Evolutionary conservation across 148 eudicot species (phyloP), one percentile per base, ranked within the genome.

Genomic region (Vaccinium macrocarpon): DNA sequence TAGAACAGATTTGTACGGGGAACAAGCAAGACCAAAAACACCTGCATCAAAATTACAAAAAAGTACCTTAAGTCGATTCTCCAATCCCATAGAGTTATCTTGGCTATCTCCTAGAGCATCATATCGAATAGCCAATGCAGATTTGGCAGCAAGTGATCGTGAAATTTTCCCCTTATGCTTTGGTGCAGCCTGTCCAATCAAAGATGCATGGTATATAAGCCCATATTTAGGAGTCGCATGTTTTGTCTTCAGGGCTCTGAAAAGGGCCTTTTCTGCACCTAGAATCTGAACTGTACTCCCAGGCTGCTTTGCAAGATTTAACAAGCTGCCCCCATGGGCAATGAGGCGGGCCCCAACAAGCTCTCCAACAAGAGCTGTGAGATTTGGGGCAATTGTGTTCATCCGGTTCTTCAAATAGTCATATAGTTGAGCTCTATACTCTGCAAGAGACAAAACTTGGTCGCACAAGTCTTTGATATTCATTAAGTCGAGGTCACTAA

Each of bases 271-370:
- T 79, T 96, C 99, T 14, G 99, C 99, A 55, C 99, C 99, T 59
- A 96, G 99, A 87, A 96, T 96, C 84, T 96, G 98, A 64, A 96
- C 98, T 52, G 99, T 94, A 81, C 99, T 96, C 10, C 99, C 99
- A 23, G 99, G 99, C 84, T 96, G 99, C 91, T 96, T 96, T 29
- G 99, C 94, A 52, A 96, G 97, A 88, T 94, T 96, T 81, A 96
- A 9, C 86, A 94, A 96, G 85, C 98, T 96, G 74, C 99, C 98
- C 13, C 98, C 99, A 86, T 93, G 99, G 53, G 98, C 91, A 88
- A 96, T 96, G 52, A 96, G 95, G 49, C 99, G 97, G 81, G 98
- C 98, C 85, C 99, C 99, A 76, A 96, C 99, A 71, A 94, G 97
- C 87, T 96, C 99, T 76, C 99, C 99, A 81, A 94, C 98, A 79